Conservation (phyloP, 371 early-diverging fungal species). For the Conidiobolus incongruus region DNA sequence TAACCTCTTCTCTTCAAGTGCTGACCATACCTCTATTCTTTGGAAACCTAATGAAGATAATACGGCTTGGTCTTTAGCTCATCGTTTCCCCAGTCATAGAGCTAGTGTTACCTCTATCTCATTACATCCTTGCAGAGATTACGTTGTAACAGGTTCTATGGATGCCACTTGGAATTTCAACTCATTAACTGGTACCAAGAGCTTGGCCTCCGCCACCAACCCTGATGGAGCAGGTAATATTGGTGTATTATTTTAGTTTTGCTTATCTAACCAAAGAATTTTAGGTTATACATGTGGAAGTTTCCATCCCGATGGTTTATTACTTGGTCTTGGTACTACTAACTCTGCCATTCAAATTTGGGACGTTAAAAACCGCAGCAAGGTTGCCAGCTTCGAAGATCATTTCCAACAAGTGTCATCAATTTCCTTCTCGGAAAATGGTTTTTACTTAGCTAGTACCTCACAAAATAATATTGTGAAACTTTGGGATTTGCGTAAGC, state of each 20-base stretch:
- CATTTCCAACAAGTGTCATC: constrained; percentile 41
- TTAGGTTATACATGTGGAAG: constrained; percentile 36
- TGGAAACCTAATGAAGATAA: constrained; percentile 24
- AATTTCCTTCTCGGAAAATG: constrained; percentile 75
- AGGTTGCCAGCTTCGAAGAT: constrained; percentile 48
- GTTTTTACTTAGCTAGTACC: constrained; percentile 62
- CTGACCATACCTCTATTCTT: not conserved
- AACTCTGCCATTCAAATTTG: constrained; percentile 59
- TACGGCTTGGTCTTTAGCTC: constrained; percentile 13
- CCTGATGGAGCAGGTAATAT: not conserved
- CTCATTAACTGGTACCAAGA: not conserved
- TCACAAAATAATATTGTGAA: constrained; percentile 43
- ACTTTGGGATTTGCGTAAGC: constrained; percentile 82
- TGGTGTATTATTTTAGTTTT: too few species aligned
- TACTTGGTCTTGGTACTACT: constrained; percentile 56
- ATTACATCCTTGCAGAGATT: constrained; percentile 55
- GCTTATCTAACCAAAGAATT: constrained; percentile 8
- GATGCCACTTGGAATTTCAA: constrained; percentile 51
- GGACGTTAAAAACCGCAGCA: constrained; percentile 54
- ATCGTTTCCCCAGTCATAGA: constrained; percentile 20
- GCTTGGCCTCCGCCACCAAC: not conserved
- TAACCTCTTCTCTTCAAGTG: not conserved
- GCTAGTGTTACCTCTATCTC: constrained; percentile 45
- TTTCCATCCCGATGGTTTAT: constrained; percentile 85
- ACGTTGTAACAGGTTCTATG: constrained; percentile 44